Conservation (phyloP, 192 early-diverging fungal species). For the Mortierella alpina region DNA sequence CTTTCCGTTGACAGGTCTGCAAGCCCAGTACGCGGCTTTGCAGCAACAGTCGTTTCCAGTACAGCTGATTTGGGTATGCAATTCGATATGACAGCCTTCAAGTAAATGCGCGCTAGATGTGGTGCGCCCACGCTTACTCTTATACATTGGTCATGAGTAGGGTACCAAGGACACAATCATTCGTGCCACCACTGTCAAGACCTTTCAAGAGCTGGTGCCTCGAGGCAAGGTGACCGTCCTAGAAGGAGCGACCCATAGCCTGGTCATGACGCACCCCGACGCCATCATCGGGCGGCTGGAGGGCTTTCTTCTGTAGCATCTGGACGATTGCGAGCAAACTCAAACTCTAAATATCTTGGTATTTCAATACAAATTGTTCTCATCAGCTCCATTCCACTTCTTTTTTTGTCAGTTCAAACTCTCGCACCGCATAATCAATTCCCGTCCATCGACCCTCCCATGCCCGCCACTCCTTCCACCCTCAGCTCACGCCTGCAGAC, state of each 20-base stretch:
- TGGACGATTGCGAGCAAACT: no score
- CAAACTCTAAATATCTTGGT: no score
- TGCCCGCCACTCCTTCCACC: conserved; percentile 27
- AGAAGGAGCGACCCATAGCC: conserved; percentile 44
- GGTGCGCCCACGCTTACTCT: neutral
- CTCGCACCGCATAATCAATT: conserved; percentile 5
- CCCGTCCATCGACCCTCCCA: neutral
- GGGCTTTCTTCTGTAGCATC: neutral
- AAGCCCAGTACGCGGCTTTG: conserved; percentile 2
- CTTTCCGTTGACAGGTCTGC: conserved; percentile 33
- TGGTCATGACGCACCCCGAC: conserved; percentile 38
- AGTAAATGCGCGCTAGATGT: neutral
- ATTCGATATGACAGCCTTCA: neutral
- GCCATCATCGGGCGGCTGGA: conserved; percentile 24
- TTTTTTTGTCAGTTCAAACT: conserved; percentile 2
- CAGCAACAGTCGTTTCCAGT: conserved; percentile 31
- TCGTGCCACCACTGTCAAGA: conserved; percentile 32
- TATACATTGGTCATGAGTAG: neutral
- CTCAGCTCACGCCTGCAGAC: conserved; percentile 19
- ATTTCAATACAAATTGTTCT: no score
- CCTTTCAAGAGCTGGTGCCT: conserved; percentile 29
- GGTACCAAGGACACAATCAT: conserved; percentile 43
- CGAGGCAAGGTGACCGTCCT: conserved; percentile 36
- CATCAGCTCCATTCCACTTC: neutral
- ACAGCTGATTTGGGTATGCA: conserved; percentile 40